Conservation (phyloP, 441 rosid species). For the Eutrema salsugineum region DNA sequence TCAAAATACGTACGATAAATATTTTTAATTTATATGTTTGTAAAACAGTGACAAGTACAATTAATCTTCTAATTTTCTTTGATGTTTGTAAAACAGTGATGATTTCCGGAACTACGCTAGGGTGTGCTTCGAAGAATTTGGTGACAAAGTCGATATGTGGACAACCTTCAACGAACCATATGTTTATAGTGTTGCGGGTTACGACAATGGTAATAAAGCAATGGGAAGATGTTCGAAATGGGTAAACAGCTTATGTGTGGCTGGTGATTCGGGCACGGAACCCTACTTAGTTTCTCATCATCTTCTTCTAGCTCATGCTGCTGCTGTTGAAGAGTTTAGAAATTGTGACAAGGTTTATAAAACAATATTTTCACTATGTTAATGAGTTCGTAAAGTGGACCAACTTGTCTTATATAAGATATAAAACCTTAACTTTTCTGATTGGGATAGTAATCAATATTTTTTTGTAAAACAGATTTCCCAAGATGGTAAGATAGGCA, state of each 20-base stretch:
- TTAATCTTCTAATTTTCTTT: no score
- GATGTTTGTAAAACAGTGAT: slow-evolving; percentile 23
- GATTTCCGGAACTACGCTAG: slow-evolving; percentile 33
- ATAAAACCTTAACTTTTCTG: no score
- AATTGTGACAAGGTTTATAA: slow-evolving; percentile 30
- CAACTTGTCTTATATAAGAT: no score
- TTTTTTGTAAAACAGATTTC: slow-evolving; percentile 15
- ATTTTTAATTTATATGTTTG: no score
- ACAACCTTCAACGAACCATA: slow-evolving; percentile 26
- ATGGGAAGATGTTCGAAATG: slow-evolving; percentile 31
- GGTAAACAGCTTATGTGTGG: slow-evolving; percentile 23
- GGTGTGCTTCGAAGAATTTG: slow-evolving; percentile 40
- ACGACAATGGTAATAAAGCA: slow-evolving; percentile 26
- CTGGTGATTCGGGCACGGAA: slow-evolving; percentile 29
- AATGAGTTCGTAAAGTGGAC: no score
- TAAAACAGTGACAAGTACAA: no score
- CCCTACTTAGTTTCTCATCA: slow-evolving; percentile 29
- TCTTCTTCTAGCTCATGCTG: slow-evolving; percentile 33
- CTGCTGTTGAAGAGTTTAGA: slow-evolving; percentile 26
- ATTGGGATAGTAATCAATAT: not conserved
- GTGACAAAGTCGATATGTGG: slow-evolving; percentile 42
- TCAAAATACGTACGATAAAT: no score
- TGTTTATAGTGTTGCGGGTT: slow-evolving; percentile 23
- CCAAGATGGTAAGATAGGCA: slow-evolving; percentile 37
- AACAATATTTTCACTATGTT: no score